phyloP scores from a whole-genome alignment of 2,329 filamentous ascomycete genomes.

The Cytospora leucostoma region DNA sequence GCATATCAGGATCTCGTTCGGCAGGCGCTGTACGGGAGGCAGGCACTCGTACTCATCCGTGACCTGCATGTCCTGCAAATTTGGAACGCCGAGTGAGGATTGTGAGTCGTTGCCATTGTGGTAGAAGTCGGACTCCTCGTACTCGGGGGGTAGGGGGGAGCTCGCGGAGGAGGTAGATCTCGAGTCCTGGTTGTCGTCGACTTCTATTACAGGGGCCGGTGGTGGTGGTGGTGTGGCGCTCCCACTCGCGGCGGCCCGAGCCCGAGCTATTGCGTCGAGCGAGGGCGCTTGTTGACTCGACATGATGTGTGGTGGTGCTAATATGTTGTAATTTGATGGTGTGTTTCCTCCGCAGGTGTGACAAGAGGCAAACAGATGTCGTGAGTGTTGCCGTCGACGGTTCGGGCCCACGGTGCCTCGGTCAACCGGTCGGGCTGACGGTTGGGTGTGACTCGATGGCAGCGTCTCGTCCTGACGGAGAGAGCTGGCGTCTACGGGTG shows the following conservation, averaged over 20 bases:
- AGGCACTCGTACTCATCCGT: conserved; percentile 67
- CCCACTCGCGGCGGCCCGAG: conserved; percentile 29
- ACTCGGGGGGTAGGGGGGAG: conserved; percentile 73
- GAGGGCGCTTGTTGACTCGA: conserved; percentile 34
- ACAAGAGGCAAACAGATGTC: background rate
- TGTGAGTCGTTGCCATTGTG: conserved; percentile 87
- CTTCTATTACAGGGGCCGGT: conserved; percentile 12
- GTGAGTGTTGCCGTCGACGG: conserved; percentile 8
- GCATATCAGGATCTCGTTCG: conserved; percentile 91
- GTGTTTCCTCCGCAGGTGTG: background rate
- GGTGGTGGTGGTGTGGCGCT: conserved; percentile 28
- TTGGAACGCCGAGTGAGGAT: conserved; percentile 83
- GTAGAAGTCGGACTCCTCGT: conserved; percentile 94
- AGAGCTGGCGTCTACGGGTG: background rate
- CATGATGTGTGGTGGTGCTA: conserved; percentile 24
- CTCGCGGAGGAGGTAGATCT: conserved; percentile 69
- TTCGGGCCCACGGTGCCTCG: conserved; percentile 4
- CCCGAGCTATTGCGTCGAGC: conserved; percentile 34
- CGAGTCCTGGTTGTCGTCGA: conserved; percentile 52
- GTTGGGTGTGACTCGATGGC: background rate
- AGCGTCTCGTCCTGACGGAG: background rate
- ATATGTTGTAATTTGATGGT: background rate
- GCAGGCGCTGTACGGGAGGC: conserved; percentile 81
- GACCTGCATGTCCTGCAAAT: conserved; percentile 72
- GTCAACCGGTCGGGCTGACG: conserved; percentile 10